Percentiles rank a stretch among this genome's conserved stretches.
These are phyloP conservation scores for Penicillium sp. DNA, from an alignment of 2,329 filamentous ascomycete genomes.

Conservation along the genomic window DNA sequence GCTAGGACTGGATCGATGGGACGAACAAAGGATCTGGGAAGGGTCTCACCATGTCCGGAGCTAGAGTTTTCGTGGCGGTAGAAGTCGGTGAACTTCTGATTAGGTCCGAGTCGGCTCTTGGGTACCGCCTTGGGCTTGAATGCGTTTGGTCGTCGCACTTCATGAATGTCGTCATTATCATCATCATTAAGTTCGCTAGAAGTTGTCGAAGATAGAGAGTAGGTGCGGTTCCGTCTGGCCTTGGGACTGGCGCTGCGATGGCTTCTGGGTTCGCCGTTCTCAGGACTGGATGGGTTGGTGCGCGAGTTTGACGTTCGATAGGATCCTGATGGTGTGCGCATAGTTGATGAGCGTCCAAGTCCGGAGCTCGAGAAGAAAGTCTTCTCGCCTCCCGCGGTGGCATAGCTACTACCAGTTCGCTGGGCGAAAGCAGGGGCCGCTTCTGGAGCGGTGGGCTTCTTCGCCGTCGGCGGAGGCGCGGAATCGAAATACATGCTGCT, in stretches of 20 bases:
- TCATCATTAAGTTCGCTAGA: conserved; percentile 41
- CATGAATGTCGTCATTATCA: conserved; percentile 31
- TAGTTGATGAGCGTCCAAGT: conserved; percentile 53
- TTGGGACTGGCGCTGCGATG: conserved; percentile 48
- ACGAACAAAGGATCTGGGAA: conserved; percentile 4
- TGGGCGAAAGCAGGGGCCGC: conserved; percentile 24
- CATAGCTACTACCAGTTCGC: conserved; percentile 56
- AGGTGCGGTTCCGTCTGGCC: conserved; percentile 29
- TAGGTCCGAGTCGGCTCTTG: conserved; percentile 36
- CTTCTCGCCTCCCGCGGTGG: conserved; percentile 54
- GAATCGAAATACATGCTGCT: conserved; percentile 38
- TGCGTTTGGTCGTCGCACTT: conserved; percentile 12
- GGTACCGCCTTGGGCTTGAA: conserved; percentile 42
- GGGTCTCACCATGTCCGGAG: conserved; percentile 33
- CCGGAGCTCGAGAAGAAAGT: conserved; percentile 54
- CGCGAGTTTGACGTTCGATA: conserved; percentile 30
- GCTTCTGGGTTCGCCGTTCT: conserved; percentile 29
- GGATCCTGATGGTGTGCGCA: conserved; percentile 49
- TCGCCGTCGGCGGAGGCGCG: conserved; percentile 41
- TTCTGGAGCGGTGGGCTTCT: conserved; percentile 40
- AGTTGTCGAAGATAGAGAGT: conserved; percentile 31
- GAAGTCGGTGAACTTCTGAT: conserved; percentile 31
- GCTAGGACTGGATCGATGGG: no score
- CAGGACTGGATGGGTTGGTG: conserved; percentile 38
- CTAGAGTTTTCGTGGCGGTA: conserved; percentile 22